phyloP scores from a whole-genome alignment of 78 protist species.

The Pigoraptor vietnamica region DNA sequence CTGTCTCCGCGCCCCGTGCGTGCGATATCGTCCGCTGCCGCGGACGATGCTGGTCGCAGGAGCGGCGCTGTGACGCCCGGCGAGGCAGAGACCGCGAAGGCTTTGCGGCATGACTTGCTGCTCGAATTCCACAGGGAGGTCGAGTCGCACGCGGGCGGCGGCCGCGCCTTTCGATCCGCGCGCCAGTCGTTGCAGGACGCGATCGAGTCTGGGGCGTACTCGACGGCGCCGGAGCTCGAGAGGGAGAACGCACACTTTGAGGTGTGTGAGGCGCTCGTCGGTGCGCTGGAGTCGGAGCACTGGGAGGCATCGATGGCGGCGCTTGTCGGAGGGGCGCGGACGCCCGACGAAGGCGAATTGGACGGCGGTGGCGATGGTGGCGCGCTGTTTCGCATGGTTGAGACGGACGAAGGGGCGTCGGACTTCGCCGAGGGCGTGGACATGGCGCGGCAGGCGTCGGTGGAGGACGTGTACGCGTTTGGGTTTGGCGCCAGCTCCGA shows the following conservation, averaged over 20 bases:
- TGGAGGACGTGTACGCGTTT: background rate
- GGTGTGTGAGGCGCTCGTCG: background rate
- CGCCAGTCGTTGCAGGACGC: background rate
- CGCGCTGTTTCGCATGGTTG: background rate
- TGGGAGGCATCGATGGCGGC: background rate
- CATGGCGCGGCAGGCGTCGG: background rate
- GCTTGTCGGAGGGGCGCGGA: too few relatives aligned
- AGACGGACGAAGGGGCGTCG: background rate
- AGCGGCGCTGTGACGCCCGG: too few relatives aligned
- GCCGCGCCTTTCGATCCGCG: background rate
- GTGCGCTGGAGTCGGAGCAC: background rate
- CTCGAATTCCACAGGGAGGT: background rate
- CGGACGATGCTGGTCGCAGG: too few relatives aligned
- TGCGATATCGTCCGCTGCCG: too few relatives aligned
- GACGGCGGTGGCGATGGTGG: background rate
- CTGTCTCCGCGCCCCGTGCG: too few relatives aligned
- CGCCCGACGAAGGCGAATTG: background rate
- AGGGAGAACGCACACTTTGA: background rate
- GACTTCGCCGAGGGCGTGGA: background rate
- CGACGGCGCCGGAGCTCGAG: background rate
- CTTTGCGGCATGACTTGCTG: too few relatives aligned
- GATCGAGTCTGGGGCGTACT: background rate
- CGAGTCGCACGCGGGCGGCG: background rate
- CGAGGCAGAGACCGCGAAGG: too few relatives aligned
- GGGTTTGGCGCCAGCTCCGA: background rate